Evolutionary conservation across 2,329 filamentous ascomycete species (phyloP).

Genomic region (Colletotrichum phormii): DNA sequence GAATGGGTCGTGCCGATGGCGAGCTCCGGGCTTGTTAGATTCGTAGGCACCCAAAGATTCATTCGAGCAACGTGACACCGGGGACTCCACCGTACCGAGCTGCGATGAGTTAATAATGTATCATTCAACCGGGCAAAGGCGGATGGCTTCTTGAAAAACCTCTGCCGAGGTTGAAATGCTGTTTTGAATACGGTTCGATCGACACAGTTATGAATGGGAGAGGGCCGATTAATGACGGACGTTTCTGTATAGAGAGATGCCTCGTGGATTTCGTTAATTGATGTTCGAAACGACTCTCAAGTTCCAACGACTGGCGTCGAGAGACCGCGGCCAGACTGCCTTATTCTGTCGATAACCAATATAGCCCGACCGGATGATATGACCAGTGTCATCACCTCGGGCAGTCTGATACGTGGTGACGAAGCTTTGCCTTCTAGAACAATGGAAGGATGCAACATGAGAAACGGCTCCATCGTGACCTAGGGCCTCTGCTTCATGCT

Average conservation of each 20-base stretch:
- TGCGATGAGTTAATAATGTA: not conserved
- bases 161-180: conserved; percentile 19
- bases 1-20: conserved; percentile 34
- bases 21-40: conserved; percentile 29
- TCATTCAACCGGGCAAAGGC: not conserved
- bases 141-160: not conserved
- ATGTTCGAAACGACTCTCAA: conserved; percentile 10
- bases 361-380: conserved; percentile 20
- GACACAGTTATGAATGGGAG: not conserved
- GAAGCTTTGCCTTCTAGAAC: conserved; percentile 32
- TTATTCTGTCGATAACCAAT: conserved; percentile 16
- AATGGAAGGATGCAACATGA: conserved; percentile 11
- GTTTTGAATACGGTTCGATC: conserved; percentile 26
- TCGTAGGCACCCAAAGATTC: conserved; percentile 18
- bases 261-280: not conserved
- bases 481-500: conserved; percentile 25
- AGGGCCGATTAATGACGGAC: not conserved
- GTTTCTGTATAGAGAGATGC: conserved; percentile 1
- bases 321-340: conserved; percentile 20
- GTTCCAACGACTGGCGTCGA: conserved; percentile 13
- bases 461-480: conserved; percentile 3
- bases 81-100: conserved; percentile 15
- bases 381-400: not conserved
- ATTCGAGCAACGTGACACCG: conserved; percentile 5
- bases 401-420: conserved; percentile 20